Percentiles rank a stretch among this genome's conserved stretches.
These are phyloP conservation scores for Trichophyton equinum DNA, from an alignment of 2,329 filamentous ascomycete genomes.

Conservation along the genomic window DNA sequence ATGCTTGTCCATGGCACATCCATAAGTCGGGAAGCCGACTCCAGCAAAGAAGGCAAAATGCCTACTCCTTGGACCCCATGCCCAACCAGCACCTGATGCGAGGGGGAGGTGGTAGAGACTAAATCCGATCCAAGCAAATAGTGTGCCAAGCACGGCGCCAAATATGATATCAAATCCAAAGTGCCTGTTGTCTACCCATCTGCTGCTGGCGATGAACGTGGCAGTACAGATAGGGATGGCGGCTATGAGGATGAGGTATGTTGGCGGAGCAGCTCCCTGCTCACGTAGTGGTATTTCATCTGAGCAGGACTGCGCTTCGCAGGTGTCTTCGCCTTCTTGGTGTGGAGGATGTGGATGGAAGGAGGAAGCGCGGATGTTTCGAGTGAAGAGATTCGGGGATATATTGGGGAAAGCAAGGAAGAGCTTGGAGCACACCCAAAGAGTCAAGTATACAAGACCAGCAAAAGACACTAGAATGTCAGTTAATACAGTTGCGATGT, in stretches of 20 bases:
- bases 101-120: slow-evolving; percentile 77
- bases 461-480: slow-evolving; percentile 49
- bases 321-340: neutral
- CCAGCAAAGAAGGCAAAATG: slow-evolving; percentile 52
- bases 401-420: slow-evolving; percentile 36
- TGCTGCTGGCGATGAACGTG: slow-evolving; percentile 70
- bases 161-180: slow-evolving; percentile 87
- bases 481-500: neutral
- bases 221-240: slow-evolving; percentile 61
- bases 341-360: neutral
- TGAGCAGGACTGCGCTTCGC: neutral
- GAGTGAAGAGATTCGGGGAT: slow-evolving; percentile 19
- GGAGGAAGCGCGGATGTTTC: slow-evolving; percentile 11
- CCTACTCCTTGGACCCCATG: slow-evolving; percentile 66
- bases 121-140: slow-evolving; percentile 62
- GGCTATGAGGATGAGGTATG: slow-evolving; percentile 60
- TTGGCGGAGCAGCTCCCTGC: slow-evolving; percentile 68
- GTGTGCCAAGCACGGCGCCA: slow-evolving; percentile 65
- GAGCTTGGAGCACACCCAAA: slow-evolving; percentile 61
- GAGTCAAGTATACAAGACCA: slow-evolving; percentile 70
- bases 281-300: slow-evolving; percentile 42
- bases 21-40: slow-evolving; percentile 23
- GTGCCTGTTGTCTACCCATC: slow-evolving; percentile 80
- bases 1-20: neutral
- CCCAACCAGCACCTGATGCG: slow-evolving; percentile 68